A percentile compares a stretch with the other conserved stretches of the same genome.
phyloP scores from a whole-genome alignment of 2,329 filamentous ascomycete species.

The Ophiobolus disseminans region DNA sequence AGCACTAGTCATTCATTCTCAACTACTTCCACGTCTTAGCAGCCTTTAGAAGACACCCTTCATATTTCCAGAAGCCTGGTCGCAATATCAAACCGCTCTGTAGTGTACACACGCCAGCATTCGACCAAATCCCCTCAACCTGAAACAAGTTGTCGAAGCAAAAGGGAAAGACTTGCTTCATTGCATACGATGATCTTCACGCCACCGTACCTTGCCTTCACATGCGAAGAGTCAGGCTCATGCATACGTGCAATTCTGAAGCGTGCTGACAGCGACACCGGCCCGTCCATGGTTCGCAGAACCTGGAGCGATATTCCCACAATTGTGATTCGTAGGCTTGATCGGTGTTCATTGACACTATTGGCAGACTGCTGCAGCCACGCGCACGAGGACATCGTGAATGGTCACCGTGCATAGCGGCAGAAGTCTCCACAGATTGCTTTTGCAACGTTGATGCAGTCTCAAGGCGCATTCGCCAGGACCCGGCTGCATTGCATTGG shows the following conservation, averaged over 20 bases:
- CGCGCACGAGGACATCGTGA: slow-evolving; percentile 27
- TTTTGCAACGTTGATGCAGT: slow-evolving; percentile 11
- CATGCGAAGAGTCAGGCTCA: slow-evolving; percentile 10
- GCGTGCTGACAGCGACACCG: slow-evolving; percentile 24
- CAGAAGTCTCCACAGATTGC: slow-evolving; percentile 35
- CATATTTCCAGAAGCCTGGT: background rate
- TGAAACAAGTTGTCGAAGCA: slow-evolving; percentile 20
- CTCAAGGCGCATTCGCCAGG: slow-evolving; percentile 20
- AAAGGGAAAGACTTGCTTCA: slow-evolving; percentile 11
- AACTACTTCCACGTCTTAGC: background rate
- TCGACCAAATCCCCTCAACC: slow-evolving; percentile 7
- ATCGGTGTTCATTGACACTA: slow-evolving; percentile 26
- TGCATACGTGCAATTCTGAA: slow-evolving; percentile 15
- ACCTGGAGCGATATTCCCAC: slow-evolving; percentile 8
- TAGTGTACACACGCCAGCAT: slow-evolving; percentile 10
- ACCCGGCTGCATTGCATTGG: slow-evolving; percentile 31
- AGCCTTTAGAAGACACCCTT: slow-evolving; percentile 5
- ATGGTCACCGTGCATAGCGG: slow-evolving; percentile 32
- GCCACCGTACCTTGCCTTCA: slow-evolving; percentile 11
- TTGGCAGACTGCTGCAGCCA: slow-evolving; percentile 23
- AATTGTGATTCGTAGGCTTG: slow-evolving; percentile 28
- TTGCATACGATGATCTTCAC: slow-evolving; percentile 21
- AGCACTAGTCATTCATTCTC: background rate
- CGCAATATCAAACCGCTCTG: slow-evolving; percentile 4
- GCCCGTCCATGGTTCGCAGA: slow-evolving; percentile 31